Evolutionary conservation across 768 basidiomycete species (phyloP).

Genomic region (Vararia minispora): DNA sequence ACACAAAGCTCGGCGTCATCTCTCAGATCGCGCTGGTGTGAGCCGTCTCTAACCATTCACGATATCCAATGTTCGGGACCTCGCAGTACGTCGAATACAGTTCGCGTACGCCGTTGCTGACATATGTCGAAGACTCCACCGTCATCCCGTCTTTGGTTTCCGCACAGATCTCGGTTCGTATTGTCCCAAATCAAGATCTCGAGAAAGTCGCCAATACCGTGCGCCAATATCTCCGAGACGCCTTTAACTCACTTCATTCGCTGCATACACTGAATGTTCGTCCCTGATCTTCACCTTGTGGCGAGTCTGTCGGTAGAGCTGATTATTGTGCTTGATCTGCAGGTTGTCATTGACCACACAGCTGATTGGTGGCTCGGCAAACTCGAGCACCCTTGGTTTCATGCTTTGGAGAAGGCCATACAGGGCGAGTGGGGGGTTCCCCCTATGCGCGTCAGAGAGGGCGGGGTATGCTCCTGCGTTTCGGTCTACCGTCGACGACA

Average conservation of each 20-base stretch:
- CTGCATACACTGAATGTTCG: slow-evolving; percentile 64
- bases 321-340: not conserved
- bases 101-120: not conserved
- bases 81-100: slow-evolving; percentile 38
- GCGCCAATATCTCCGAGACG: slow-evolving; percentile 40
- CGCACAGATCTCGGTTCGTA: slow-evolving; percentile 82
- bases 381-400: slow-evolving; percentile 77
- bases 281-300: not conserved
- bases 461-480: slow-evolving; percentile 49
- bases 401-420: slow-evolving; percentile 73
- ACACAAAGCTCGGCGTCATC: slow-evolving; percentile 57
- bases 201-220: slow-evolving; percentile 55
- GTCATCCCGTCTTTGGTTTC: slow-evolving; percentile 80
- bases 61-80: slow-evolving; percentile 76
- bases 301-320: not conserved
- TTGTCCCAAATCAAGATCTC: slow-evolving; percentile 89
- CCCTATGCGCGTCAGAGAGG: slow-evolving; percentile 85
- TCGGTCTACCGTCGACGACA: not conserved
- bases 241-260: slow-evolving; percentile 51
- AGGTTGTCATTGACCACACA: slow-evolving; percentile 73
- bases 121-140: slow-evolving; percentile 48
- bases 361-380: slow-evolving; percentile 97
- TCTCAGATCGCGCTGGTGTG: slow-evolving; percentile 74
- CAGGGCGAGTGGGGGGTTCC: slow-evolving; percentile 78
- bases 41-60: slow-evolving; percentile 85